phyloP scores from a whole-genome alignment of 768 basidiomycete species.

The Symmetrospora coprosmae region DNA sequence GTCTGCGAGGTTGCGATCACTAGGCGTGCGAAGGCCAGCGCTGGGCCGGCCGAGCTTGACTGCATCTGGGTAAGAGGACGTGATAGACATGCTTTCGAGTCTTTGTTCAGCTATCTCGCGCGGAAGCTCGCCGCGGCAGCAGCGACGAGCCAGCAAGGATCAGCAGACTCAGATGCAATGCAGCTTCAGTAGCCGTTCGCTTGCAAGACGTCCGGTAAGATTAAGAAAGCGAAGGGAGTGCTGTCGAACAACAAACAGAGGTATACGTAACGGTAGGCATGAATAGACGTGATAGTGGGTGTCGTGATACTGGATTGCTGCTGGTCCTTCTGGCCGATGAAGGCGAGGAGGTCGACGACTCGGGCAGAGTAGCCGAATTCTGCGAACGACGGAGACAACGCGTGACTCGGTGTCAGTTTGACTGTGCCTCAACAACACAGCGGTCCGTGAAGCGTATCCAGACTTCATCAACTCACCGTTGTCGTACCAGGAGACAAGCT shows the following conservation, averaged over 20 bases:
- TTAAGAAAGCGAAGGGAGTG: too few species aligned
- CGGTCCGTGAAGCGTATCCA: too few species aligned
- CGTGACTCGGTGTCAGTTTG: too few species aligned
- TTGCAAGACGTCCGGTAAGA: too few species aligned
- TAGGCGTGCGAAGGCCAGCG: neutral
- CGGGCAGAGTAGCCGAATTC: slow-evolving; percentile 61
- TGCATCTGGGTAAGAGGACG: neutral
- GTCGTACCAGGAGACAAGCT: slow-evolving; percentile 77
- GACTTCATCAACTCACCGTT: slow-evolving; percentile 37
- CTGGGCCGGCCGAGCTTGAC: neutral
- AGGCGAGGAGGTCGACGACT: slow-evolving; percentile 76
- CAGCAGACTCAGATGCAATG: too few species aligned
- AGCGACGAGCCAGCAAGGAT: too few species aligned
- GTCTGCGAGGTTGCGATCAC: too few species aligned
- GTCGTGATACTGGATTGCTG: neutral
- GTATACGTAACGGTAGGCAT: too few species aligned
- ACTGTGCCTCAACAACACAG: too few species aligned
- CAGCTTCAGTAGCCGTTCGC: too few species aligned
- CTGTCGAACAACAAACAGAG: too few species aligned
- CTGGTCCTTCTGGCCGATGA: slow-evolving; percentile 58
- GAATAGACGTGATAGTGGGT: too few species aligned
- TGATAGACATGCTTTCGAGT: slow-evolving; percentile 19
- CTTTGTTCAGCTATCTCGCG: slow-evolving; percentile 6
- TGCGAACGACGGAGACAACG: neutral
- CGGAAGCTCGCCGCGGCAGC: neutral